Base-by-base conservation (phyloP, 2,329 filamentous ascomycete species). In the Scedosporium apiospermum region DNA sequence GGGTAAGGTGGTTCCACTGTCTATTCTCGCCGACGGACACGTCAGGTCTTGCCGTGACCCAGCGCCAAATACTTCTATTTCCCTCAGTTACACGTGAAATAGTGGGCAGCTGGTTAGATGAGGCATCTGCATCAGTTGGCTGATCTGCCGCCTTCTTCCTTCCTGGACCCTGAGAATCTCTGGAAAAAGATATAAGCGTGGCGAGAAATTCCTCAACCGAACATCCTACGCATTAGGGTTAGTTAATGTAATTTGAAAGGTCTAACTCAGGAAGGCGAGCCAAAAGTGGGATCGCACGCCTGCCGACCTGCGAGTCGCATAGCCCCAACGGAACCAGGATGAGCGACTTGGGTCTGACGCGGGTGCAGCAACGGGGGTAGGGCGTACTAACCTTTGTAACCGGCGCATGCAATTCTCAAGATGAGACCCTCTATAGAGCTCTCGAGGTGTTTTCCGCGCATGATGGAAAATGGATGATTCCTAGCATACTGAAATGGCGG, bases 21-120 rank as follows among this genome's bases (percentile, higher is more conserved):
- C 65, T 61, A 42, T 64, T 64, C 23, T 63, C 53, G 18, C 68
- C 67, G 23, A 69, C 65, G 6, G 64, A 66, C n/a, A 69, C 60
- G 38, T 68, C 68, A n/a, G 65, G 65, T 55, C 66, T 66, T 6
- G 55, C 63, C 27, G 64, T 65, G 16, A 69, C 61, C 68, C 68
- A 69, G 23, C 67, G 65, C 68, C 67, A 69, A 23, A 68, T 61
- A 10, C 38, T 63, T 10, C 18, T 44, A 16, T 60, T 49, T 61
- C 42, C 57, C 7, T 59, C 61, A 51, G n/a, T 63, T 6, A 53
- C 41, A n/a, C 21, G 41, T 9, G 59, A 18, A n/a, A 23, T 5
- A 27, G 6, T 9, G 6, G 46, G 18, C 41, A 42, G 9, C 14
- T 49, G 7, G 16, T 16, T 49, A 16, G 51, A 6, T 2, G 21